Evolutionary conservation across 2,329 filamentous ascomycete genomes (phyloP).

Genomic region (Monosporascus sp.): DNA sequence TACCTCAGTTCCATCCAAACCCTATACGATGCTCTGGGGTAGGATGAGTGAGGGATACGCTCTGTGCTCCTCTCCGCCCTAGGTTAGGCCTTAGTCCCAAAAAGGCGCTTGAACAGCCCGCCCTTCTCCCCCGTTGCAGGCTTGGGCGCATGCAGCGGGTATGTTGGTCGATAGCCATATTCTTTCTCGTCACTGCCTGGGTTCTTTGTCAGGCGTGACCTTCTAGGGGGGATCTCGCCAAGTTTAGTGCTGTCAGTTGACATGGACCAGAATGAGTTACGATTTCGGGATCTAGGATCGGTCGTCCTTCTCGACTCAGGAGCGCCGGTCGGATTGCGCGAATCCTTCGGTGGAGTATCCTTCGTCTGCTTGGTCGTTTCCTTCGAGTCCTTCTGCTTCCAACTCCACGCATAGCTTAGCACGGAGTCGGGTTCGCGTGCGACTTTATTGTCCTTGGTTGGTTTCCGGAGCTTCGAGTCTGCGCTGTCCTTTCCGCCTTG

Average conservation of each 20-base stretch:
- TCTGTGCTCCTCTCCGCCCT: too few relatives aligned
- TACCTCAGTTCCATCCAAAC: too few relatives aligned
- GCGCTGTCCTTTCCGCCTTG: background rate
- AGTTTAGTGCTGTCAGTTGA: constrained; percentile 41
- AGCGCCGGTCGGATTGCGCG: background rate
- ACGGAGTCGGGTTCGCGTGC: background rate
- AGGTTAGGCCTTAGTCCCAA: background rate
- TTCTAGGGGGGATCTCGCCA: constrained; percentile 31
- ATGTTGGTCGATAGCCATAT: constrained; percentile 1
- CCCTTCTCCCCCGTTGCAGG: background rate
- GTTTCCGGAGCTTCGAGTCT: background rate
- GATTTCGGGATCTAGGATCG: constrained; percentile 2
- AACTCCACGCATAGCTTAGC: background rate
- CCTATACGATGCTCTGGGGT: too few relatives aligned
- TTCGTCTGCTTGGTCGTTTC: background rate
- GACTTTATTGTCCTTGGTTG: background rate
- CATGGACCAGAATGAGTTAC: constrained; percentile 30
- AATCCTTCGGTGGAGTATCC: background rate
- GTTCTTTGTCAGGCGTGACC: background rate
- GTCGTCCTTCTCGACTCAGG: background rate
- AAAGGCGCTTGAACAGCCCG: background rate
- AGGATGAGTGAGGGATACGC: too few relatives aligned
- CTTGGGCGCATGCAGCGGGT: constrained; percentile 1
- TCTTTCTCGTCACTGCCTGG: background rate
- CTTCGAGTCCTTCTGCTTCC: background rate